Percentiles rank a stretch among this genome's conserved stretches.
These are phyloP conservation scores for Athelia sp. DNA, from an alignment of 1,284 basidiomycete genomes.

Conservation along the genomic window DNA sequence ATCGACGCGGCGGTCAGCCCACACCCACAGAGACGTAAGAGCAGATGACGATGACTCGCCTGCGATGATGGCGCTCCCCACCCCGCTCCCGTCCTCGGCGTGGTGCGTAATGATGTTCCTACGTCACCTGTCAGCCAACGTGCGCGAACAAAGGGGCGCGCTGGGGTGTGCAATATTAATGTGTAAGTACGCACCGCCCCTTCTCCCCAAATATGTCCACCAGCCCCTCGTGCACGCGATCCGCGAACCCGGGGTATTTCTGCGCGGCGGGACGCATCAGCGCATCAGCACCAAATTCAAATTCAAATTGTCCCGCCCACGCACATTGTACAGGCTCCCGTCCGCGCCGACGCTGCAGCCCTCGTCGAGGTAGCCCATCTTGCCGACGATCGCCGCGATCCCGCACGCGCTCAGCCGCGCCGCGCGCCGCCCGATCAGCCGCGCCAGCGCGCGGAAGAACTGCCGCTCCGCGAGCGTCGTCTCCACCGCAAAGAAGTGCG, in stretches of 20 bases:
- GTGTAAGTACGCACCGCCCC: conserved; percentile 57
- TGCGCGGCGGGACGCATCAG: too few species aligned
- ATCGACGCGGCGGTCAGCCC: conserved; percentile 5
- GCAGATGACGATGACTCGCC: conserved; percentile 43
- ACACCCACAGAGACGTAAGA: not conserved
- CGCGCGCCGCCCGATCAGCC: conserved; percentile 85
- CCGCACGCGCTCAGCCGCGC: conserved; percentile 89
- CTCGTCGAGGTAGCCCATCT: conserved; percentile 87
- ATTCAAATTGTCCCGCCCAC: too few species aligned
- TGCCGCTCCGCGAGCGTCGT: conserved; percentile 92
- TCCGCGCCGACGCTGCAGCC: conserved; percentile 90
- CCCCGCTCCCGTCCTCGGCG: conserved; percentile 93
- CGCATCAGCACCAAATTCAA: conserved; percentile 4
- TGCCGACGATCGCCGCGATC: conserved; percentile 90
- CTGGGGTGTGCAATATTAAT: not conserved
- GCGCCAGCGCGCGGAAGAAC: conserved; percentile 91
- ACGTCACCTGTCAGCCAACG: not conserved
- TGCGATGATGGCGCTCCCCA: conserved; percentile 94
- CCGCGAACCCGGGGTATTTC: conserved; percentile 95
- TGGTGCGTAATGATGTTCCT: conserved; percentile 86
- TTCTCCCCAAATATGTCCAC: conserved; percentile 92
- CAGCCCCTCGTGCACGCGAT: conserved; percentile 85
- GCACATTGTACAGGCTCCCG: conserved; percentile 87
- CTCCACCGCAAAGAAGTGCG: conserved; percentile 91
- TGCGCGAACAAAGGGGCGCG: not conserved